These are phyloP conservation scores for Jasminum sambac DNA, from an alignment of 257 asterid genomes.

Conservation along the genomic window DNA sequence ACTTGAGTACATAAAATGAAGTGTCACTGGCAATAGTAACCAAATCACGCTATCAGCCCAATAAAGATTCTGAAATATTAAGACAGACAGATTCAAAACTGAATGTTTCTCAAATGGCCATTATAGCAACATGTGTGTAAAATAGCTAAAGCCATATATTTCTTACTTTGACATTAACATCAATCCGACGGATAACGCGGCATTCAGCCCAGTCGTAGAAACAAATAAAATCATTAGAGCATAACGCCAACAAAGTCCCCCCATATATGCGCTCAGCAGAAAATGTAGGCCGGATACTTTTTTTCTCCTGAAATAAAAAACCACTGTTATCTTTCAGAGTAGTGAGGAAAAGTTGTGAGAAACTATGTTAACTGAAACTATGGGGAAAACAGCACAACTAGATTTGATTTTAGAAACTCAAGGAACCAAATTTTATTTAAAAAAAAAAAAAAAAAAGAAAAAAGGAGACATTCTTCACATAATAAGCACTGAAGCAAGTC, in stretches of 20 bases:
- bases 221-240: constrained; percentile 87
- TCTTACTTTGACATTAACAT: constrained; percentile 89
- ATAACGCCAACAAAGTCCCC: constrained; percentile 82
- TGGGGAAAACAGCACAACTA: neutral
- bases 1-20: constrained; percentile 78
- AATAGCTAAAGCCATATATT: constrained; percentile 6
- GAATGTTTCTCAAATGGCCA: constrained; percentile 3
- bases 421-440: neutral
- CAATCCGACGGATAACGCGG: constrained; percentile 86
- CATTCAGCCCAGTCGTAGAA: constrained; percentile 95
- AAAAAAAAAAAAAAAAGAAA: too few relatives aligned
- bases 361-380: neutral
- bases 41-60: constrained; percentile 96
- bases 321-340: constrained; percentile 19
- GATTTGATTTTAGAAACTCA: neutral
- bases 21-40: constrained; percentile 84
- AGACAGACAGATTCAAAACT: constrained; percentile 22
- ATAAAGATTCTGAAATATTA: constrained; percentile 72
- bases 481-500: neutral
- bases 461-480: neutral
- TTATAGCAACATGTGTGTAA: constrained; percentile 23
- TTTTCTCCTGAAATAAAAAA: constrained; percentile 75
- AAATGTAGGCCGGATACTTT: constrained; percentile 92
- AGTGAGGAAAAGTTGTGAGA: neutral
- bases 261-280: constrained; percentile 92